Base-by-base conservation (phyloP, 2,329 filamentous ascomycete species). In the Xylariaceae sp. region DNA sequence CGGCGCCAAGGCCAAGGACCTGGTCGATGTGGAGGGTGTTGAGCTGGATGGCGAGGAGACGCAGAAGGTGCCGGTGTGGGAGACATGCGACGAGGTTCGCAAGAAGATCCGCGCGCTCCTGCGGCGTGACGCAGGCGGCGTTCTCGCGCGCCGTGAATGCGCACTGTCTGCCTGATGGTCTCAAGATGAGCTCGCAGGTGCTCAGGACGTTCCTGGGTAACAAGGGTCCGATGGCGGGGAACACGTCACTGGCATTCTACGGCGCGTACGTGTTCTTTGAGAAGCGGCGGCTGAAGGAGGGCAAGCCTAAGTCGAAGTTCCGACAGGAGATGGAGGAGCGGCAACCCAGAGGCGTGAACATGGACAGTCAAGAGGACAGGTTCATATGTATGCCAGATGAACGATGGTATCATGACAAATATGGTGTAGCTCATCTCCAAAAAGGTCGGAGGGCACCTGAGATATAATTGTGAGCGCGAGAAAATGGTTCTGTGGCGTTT, bases 41-140 rank as follows among this genome's bases (percentile, higher is more conserved):
- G 19, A 38, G 55, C 8, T 63, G 26, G 51, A 43, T n/a, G n/a
- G n/a, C n/a, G n/a, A n/a, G n/a, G n/a, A n/a, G n/a, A n/a, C n/a
- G n/a, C n/a, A n/a, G n/a, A n/a, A n/a, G 0, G 74, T 81, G 6
- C 59, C 62, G 1, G 61, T 82, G 24, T 81, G 64, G 52, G 76
- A 81, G 47, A 75, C 71, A 4, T 81, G 77, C 59, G 72, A 81
- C 48, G 74, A 76, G 38, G 55, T 81, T 12, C 71, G 78, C 35
- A 69, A 65, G 54, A 81, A 81, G 63, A 79, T 81, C 51, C 65
- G 65, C 19, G 67, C 68, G 1, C 61, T 74, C 44, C 62, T 81
- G 9, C 55, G 60, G n/a, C 62, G 62, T 78, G 38, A 78, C 71
- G 0, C 69, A 77, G 52, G 72, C 76, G 0, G 64, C 61, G 9